Evolutionary conservation across 164 flowering plant species (phyloP).

Genomic region (Magnolia kwangsiensis): DNA sequence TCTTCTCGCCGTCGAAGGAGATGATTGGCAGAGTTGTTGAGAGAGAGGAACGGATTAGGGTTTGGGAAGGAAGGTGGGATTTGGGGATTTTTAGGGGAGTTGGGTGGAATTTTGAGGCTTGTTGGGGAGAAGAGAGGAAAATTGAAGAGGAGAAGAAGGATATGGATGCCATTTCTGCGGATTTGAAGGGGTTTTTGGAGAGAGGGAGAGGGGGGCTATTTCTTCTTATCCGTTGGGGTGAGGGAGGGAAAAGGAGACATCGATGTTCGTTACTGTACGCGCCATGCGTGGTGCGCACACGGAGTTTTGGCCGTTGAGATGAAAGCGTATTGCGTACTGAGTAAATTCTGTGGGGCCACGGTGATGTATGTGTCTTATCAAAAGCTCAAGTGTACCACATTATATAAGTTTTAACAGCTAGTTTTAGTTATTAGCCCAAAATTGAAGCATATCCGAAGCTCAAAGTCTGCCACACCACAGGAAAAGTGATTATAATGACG

Average conservation of each 20-base stretch:
- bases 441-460: no score
- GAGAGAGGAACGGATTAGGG: slow-evolving; percentile 36
- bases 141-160: slow-evolving; percentile 18
- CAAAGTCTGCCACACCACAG: no score
- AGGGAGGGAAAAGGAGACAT: not conserved
- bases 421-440: no score
- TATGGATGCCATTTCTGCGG: not conserved
- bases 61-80: slow-evolving; percentile 8
- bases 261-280: not conserved
- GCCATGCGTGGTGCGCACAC: not conserved
- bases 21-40: slow-evolving; percentile 66
- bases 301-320: not conserved
- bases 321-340: no score
- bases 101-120: slow-evolving; percentile 16
- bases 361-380: no score
- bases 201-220: not conserved
- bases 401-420: no score
- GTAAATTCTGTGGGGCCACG: no score
- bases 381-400: no score
- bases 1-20: slow-evolving; percentile 74
- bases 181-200: not conserved
- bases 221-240: not conserved
- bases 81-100: slow-evolving; percentile 3
- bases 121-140: slow-evolving; percentile 8
- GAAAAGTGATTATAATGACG: no score